These are phyloP conservation scores for Metschnikowia santaceciliae DNA, from an alignment of 805 yeast species.

Conservation along the genomic window DNA sequence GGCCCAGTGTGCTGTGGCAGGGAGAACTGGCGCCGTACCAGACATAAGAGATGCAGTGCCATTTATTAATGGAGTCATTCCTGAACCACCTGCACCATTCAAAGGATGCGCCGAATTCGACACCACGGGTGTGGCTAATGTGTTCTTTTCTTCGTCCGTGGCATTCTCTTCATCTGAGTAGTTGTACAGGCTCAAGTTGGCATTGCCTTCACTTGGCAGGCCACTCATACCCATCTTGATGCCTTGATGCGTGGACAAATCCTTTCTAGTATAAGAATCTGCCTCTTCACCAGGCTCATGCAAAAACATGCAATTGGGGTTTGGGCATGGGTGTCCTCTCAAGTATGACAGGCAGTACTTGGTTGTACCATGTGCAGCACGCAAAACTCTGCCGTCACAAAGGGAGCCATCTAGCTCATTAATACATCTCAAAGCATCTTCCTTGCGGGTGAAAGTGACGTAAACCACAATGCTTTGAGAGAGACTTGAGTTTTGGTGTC, in stretches of 20 bases:
- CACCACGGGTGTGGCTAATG: background rate
- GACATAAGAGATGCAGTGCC: slow-evolving; percentile 7
- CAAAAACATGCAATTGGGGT: slow-evolving; percentile 97
- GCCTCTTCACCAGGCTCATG: slow-evolving; percentile 99
- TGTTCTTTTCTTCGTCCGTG: slow-evolving; percentile 10
- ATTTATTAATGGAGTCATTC: slow-evolving; percentile 4
- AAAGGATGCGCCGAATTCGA: slow-evolving; percentile 2
- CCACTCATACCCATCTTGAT: slow-evolving; percentile 52
- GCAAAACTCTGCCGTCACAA: slow-evolving; percentile 82
- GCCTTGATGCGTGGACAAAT: slow-evolving; percentile 71
- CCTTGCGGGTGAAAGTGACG: slow-evolving; percentile 88
- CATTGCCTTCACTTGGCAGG: slow-evolving; percentile 15
- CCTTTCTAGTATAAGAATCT: slow-evolving; percentile 90
- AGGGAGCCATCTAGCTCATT: slow-evolving; percentile 89
- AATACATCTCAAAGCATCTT: slow-evolving; percentile 93
- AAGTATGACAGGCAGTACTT: slow-evolving; percentile 96
- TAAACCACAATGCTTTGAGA: slow-evolving; percentile 89
- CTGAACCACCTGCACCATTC: slow-evolving; percentile 3
- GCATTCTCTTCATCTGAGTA: slow-evolving; percentile 12
- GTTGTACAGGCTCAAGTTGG: slow-evolving; percentile 12
- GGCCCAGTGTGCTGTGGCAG: slow-evolving; percentile 46
- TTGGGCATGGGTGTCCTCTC: slow-evolving; percentile 94
- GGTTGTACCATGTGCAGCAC: slow-evolving; percentile 98
- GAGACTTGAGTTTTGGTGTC: slow-evolving; percentile 32
- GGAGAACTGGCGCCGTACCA: slow-evolving; percentile 46